phyloP scores from a whole-genome alignment of 768 basidiomycete species.

The Suillus hirtellus region DNA sequence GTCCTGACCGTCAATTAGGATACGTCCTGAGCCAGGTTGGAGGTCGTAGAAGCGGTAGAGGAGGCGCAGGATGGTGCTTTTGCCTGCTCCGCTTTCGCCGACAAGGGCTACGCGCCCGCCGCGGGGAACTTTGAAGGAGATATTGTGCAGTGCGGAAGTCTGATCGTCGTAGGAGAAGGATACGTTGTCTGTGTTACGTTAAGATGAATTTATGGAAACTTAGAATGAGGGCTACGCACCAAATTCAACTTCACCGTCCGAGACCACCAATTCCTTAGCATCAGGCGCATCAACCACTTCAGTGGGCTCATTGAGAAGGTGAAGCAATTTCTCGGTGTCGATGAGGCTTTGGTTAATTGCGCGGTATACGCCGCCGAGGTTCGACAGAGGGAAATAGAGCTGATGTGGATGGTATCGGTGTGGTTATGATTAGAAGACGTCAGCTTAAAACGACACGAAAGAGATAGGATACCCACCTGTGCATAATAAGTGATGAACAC shows the following conservation, averaged over 20 bases:
- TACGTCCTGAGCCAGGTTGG: constrained; percentile 72
- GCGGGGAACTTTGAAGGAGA: constrained; percentile 88
- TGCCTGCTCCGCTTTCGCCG: constrained; percentile 79
- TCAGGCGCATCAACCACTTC: constrained; percentile 82
- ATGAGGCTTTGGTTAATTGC: constrained; percentile 74
- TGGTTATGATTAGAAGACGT: constrained; percentile 2
- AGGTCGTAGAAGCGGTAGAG: constrained; percentile 94
- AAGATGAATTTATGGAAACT: background rate
- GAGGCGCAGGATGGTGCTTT: constrained; percentile 82
- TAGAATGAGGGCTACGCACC: constrained; percentile 40
- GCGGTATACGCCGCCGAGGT: constrained; percentile 78
- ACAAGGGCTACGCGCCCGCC: constrained; percentile 89
- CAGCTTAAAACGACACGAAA: background rate
- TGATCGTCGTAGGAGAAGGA: constrained; percentile 82
- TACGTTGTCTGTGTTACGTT: constrained; percentile 63
- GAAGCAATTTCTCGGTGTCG: constrained; percentile 82
- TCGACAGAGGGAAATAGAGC: constrained; percentile 74
- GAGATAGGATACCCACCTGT: constrained; percentile 49
- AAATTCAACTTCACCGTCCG: constrained; percentile 84
- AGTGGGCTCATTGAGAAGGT: constrained; percentile 76
- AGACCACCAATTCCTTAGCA: constrained; percentile 70
- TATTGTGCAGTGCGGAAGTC: constrained; percentile 62
- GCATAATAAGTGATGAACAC: constrained; percentile 81
- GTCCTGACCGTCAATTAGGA: constrained; percentile 84
- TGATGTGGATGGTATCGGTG: constrained; percentile 24